A percentile compares a stretch with the other conserved stretches of the same genome.
phyloP scores from a whole-genome alignment of 2,329 filamentous ascomycete species.

The Teratosphaeria zuluensis region DNA sequence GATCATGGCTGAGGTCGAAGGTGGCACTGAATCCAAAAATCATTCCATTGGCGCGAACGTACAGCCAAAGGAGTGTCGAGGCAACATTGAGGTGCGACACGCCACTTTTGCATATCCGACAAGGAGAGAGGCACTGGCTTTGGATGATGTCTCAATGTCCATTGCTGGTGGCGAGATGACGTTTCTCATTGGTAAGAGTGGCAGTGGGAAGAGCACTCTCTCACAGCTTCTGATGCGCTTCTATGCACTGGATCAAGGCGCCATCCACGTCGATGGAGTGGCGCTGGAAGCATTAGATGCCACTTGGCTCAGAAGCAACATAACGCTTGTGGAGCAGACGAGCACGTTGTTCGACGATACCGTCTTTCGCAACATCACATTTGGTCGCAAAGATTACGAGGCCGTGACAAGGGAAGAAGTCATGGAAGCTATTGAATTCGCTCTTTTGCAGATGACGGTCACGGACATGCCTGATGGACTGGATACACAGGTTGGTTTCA shows the following conservation, averaged over 20 bases:
- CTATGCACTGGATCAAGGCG: constrained; percentile 57
- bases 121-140: constrained; percentile 49
- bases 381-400: constrained; percentile 50
- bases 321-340: constrained; percentile 75
- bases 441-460: constrained; percentile 60
- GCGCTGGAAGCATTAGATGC: constrained; percentile 53
- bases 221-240: constrained; percentile 70
- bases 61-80: constrained; percentile 40
- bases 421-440: constrained; percentile 52
- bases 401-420: constrained; percentile 47
- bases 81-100: constrained; percentile 61
- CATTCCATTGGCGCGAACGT: background rate
- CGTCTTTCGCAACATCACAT: constrained; percentile 65
- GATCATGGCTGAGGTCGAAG: constrained; percentile 30
- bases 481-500: constrained; percentile 59
- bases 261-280: constrained; percentile 59
- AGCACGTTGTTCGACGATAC: constrained; percentile 75
- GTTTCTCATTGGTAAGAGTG: constrained; percentile 77
- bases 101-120: constrained; percentile 58
- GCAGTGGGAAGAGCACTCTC: constrained; percentile 86
- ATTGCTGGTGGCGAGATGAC: constrained; percentile 65
- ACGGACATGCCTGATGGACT: constrained; percentile 57
- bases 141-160: constrained; percentile 54
- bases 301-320: constrained; percentile 64
- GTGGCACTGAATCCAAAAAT: background rate